Base-by-base conservation (phyloP, 1,284 basidiomycete species). In the Cryptococcus hybrid region DNA sequence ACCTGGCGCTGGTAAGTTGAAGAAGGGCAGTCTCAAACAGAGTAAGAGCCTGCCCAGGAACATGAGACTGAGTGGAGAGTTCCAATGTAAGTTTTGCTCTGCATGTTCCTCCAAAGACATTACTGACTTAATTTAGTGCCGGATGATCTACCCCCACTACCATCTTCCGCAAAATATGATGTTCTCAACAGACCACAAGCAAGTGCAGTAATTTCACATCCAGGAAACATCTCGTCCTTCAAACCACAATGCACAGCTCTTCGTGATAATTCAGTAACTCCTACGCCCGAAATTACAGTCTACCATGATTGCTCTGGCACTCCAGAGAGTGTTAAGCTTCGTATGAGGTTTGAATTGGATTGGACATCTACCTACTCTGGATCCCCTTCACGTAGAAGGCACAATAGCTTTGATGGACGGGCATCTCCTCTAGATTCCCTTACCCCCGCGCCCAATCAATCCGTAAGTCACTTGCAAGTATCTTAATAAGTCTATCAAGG, bases 321-420 rank as follows among this genome's bases (percentile, higher is more conserved):
- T 6, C 64, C 64, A 9, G 64, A 65, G 11, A 63, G 61, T 52
- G 48, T 65, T 36, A 59, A 52, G 30, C 18, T 65, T 6, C 46
- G 50, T 18, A 63, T 63, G 64, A 40, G 54, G 37, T 58, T 63
- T 35, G 64, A 65, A 35, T 43, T 63, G 24, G 59, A 65, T 38
- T 35, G 57, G 18, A 52, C 54, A n/a, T 48, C 48, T 7, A 47
- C 51, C 24, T 18, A 48, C 30, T 39, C 49, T 6, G 59, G 45
- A 35, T 50, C 47, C 37, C 57, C 57, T 5, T 36, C 30, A 7
- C 53, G 60, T 40, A 61, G 57, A 34, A 56, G 60, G 42, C 56
- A 57, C 43, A 47, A 43, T 46, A 62, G 57, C 45, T 59, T 59
- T 51, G 57, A 62, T 38, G 52, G 53, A 42, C 52, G 56, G n/a